A percentile compares a stretch with the other conserved stretches of the same genome.
Conservation (phyloP, 805 yeast species). For the Priceomyces haplophilus region DNA sequence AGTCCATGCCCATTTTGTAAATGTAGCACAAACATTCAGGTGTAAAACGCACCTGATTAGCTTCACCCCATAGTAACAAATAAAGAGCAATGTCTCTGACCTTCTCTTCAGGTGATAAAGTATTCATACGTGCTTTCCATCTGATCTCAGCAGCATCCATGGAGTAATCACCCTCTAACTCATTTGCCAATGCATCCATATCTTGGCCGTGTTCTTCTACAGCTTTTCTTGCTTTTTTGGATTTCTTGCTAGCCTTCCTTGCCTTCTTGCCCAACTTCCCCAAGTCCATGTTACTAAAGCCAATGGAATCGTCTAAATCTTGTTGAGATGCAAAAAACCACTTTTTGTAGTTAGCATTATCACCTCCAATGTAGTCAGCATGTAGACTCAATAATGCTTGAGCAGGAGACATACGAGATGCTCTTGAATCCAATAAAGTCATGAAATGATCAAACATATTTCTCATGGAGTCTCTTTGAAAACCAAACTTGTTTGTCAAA, state of each 20-base stretch:
- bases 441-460: constrained; percentile 85
- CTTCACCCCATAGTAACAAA: constrained; percentile 84
- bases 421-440: constrained; percentile 78
- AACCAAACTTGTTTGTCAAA: constrained; percentile 78
- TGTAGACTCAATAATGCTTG: constrained; percentile 80
- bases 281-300: constrained; percentile 75
- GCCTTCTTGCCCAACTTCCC: constrained; percentile 78
- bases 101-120: constrained; percentile 68
- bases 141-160: constrained; percentile 79
- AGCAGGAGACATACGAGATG: constrained; percentile 87
- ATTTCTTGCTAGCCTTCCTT: constrained; percentile 75
- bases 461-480: constrained; percentile 92
- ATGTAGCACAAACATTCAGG: constrained; percentile 88
- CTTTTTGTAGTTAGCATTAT: constrained; percentile 76
- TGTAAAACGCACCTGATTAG: constrained; percentile 91
- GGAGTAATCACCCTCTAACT: constrained; percentile 80
- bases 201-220: constrained; percentile 64
- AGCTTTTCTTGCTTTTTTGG: constrained; percentile 71
- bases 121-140: constrained; percentile 81
- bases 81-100: constrained; percentile 77
- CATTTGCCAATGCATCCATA: constrained; percentile 58
- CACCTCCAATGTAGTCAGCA: constrained; percentile 88
- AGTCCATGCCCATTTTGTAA: constrained; percentile 92
- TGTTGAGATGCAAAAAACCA: constrained; percentile 90
- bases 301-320: constrained; percentile 80